These are phyloP conservation scores for Paramecium octaurelia DNA, from an alignment of 73 alveolate species.

Conservation along the genomic window DNA sequence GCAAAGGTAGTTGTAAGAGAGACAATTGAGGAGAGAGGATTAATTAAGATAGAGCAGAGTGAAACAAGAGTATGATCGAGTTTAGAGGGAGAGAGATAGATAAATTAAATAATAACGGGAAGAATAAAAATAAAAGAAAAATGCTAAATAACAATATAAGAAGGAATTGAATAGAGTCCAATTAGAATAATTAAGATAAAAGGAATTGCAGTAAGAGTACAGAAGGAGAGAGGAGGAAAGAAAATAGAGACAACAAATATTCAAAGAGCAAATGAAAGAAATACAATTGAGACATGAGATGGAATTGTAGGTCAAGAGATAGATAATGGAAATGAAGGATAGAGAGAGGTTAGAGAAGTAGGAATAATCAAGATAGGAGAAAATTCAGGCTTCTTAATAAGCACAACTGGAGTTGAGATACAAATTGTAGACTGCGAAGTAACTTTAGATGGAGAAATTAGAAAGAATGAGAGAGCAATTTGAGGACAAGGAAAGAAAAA, in stretches of 20 bases:
- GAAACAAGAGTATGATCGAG: not conserved
- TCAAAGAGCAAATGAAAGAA: not conserved
- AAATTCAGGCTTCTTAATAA: not conserved
- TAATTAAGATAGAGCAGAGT: not conserved
- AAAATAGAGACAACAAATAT: not conserved
- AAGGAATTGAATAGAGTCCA: not conserved
- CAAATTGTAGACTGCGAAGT: not conserved
- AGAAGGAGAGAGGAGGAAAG: conserved; percentile 36
- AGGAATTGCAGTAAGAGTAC: not conserved
- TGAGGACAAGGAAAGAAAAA: not conserved
- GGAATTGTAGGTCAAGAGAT: not conserved
- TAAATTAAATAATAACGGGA: conserved; percentile 17
- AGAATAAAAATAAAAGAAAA: not conserved
- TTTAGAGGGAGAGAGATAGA: not conserved
- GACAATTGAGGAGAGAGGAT: conserved; percentile 1
- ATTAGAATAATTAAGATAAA: not conserved
- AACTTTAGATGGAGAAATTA: not conserved
- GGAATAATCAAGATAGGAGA: not conserved
- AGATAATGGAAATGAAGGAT: not conserved
- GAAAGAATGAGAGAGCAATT: not conserved
- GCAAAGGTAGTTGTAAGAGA: not conserved
- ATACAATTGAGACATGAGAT: not conserved
- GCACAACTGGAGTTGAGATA: not conserved
- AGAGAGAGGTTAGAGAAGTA: not conserved
- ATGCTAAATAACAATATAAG: not conserved